phyloP scores from a whole-genome alignment of 225 moss, liverwort and hornwort genomes.

The Polytrichum formosum region DNA sequence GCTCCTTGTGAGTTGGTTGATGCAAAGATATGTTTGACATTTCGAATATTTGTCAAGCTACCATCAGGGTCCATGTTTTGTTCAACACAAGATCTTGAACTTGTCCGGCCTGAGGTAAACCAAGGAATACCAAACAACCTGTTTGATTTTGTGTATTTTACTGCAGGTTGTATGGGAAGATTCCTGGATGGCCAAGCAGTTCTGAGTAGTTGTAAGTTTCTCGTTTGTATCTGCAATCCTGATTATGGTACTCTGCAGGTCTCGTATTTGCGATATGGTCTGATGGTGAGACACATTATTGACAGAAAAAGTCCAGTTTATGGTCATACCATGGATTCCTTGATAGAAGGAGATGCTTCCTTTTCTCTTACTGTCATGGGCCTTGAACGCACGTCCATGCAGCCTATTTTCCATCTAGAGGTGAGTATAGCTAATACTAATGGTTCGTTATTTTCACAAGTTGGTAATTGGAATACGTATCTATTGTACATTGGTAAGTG shows the following conservation, averaged over 20 bases:
- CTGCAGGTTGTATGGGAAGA: too few relatives aligned
- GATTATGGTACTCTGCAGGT: slow-evolving; percentile 36
- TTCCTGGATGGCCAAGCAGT: too few relatives aligned
- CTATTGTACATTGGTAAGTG: too few relatives aligned
- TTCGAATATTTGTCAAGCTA: slow-evolving; percentile 94
- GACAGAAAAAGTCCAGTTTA: slow-evolving; percentile 87
- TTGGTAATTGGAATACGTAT: too few relatives aligned
- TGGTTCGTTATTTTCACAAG: too few relatives aligned
- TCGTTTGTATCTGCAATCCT: too few relatives aligned
- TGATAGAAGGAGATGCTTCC: slow-evolving; percentile 86
- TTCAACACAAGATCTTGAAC: slow-evolving; percentile 89
- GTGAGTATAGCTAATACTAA: slow-evolving; percentile 17
- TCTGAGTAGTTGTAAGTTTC: too few relatives aligned
- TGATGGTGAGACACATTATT: slow-evolving; percentile 90
- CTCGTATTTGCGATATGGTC: slow-evolving; percentile 88
- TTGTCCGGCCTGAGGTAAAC: slow-evolving; percentile 87
- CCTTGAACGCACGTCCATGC: slow-evolving; percentile 93
- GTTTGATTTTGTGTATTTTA: too few relatives aligned
- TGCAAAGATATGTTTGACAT: slow-evolving; percentile 97
- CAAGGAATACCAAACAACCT: too few relatives aligned
- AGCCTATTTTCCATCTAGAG: slow-evolving; percentile 97
- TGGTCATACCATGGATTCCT: slow-evolving; percentile 73
- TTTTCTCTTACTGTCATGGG: slow-evolving; percentile 96
- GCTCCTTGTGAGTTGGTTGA: slow-evolving; percentile 97
- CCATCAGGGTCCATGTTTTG: slow-evolving; percentile 99